Evolutionary conservation across 805 yeast genomes (phyloP), one percentile per base, ranked within the genome.

Genomic region (Pichia nakasei): DNA sequence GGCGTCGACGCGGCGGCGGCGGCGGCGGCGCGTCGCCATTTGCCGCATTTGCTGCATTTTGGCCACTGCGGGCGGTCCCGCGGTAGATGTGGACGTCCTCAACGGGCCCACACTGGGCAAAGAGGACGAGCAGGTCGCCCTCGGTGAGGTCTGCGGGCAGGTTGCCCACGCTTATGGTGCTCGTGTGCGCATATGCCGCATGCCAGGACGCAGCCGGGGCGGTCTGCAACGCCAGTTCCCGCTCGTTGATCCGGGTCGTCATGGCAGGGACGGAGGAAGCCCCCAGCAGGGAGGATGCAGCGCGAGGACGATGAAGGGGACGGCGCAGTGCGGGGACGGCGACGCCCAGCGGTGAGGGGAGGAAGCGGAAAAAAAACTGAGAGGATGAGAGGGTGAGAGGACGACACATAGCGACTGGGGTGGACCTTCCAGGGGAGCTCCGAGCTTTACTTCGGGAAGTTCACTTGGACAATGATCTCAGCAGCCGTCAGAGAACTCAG

Each of bases 91-190:
- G 76, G 31, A 91, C 58, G 52, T 83, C 85, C 0, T 83, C 82
- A 0, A 96, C 96, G 18, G 80, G 73, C 0, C 97, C 97, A 60
- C 75, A 91, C 56, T 91, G 97, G 2, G 95, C 83, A 58, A 91
- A 91, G 27, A 89, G 75, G 0, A 78, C 72, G 7, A 88, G 55
- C 0, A 91, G 60, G 57, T 91, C 97, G 39, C 79, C 78, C 57
- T 87, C 96, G 9, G 76, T 77, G 22, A 87, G 59, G 27, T 76
- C 75, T 15, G 56, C 63, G 9, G 87, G 80, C 11, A 91, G 59
- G 4, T 81, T 77, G 1, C 95, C 91, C n/a, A 91, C 78, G 55
- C 69, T 84, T 1, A 89, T 68, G 57, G 80, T 87, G 1, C 91
- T 79, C 0, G 91, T 75, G 50, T 87, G 89, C 21, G 65, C 66